Evolutionary conservation across 2,329 filamentous ascomycete species (phyloP), one percentile per base, ranked within the genome.

Genomic region (Trichoderma koningiopsis): DNA sequence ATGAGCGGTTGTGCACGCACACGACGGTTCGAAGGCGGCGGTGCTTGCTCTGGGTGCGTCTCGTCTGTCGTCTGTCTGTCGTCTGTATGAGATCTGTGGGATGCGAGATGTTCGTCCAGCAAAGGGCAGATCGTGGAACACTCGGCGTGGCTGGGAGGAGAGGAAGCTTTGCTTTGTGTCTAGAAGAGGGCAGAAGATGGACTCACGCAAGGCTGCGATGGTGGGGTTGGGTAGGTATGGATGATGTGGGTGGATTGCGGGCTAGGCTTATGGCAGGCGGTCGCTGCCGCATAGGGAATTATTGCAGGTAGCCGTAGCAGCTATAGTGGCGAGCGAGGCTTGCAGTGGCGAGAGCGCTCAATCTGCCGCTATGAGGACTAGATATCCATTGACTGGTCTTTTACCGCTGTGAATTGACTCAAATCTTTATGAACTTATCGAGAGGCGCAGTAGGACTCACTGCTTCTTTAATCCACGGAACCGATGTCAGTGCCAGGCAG

Each of bases 181-280:
- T 56, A 49, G 24, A 35, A 47, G 31, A 14, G 6, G 52, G 47
- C 49, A 49, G 24, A 55, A 52, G 31, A 31, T 53, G 31, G n/a
- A 33, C 68, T 56, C 56, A 57, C 55, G 43, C 69, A 63, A 72
- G 70, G 71, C 71, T 72, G 73, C 68, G 68, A 72, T 73, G 70
- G 73, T 70, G 71, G 71, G 70, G 52, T 65, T 58, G 55, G 68
- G 40, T 60, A 31, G 40, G 22, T 40, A 37, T 62, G 40, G 16
- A 10, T 37, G 33, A 31, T 56, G 53, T 56, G 53, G 53, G 33
- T 14, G 33, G 33, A 14, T 35, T 35, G 16, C 22, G 19, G 29
- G 33, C 19, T 37, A 33, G n/a, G 35, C 35, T 59, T 59, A 29
- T 29, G 27, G 16, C n/a, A 33, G 16, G 16, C 19, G 4, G 47